Evolutionary conservation across 495 filamentous ascomycete genomes (phyloP).

Genomic region (Thermothielavioides terrestris): DNA sequence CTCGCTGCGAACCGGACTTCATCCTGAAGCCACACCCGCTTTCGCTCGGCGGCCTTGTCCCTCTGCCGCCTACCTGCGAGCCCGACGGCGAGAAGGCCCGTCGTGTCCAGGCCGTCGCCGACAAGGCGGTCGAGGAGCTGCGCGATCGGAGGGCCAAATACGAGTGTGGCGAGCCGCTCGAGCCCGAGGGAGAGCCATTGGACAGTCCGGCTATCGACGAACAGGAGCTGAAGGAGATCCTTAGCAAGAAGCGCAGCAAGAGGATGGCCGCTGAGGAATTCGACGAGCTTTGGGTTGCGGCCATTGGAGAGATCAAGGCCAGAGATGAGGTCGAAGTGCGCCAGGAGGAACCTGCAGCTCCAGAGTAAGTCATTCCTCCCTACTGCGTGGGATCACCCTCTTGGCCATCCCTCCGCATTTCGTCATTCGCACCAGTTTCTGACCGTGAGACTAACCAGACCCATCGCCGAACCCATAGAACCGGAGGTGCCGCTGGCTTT

Average conservation of each 20-base stretch:
- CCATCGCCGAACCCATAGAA: conserved; percentile 61
- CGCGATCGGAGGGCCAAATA: conserved; percentile 78
- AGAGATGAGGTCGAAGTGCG: conserved; percentile 73
- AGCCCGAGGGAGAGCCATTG: conserved; percentile 49
- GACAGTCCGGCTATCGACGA: conserved; percentile 60
- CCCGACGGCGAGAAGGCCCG: conserved; percentile 88
- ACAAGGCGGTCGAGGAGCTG: conserved; percentile 80
- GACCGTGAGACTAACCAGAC: conserved; percentile 66
- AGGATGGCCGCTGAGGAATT: conserved; percentile 81
- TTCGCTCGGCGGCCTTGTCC: conserved; percentile 69
- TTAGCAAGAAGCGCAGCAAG: conserved; percentile 63
- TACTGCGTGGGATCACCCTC: not conserved
- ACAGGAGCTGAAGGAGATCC: conserved; percentile 63
- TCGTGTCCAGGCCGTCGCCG: conserved; percentile 74
- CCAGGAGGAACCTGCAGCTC: conserved; percentile 38
- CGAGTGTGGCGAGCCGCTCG: conserved; percentile 74
- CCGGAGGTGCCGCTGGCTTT: conserved; percentile 49
- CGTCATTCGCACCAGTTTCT: conserved; percentile 25
- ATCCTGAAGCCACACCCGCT: conserved; percentile 78
- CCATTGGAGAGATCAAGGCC: conserved; percentile 73
- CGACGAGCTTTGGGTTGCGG: conserved; percentile 80
- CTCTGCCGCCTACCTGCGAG: conserved; percentile 87
- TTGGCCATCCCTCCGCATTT: conserved; percentile 1
- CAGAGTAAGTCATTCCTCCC: conserved; percentile 52
- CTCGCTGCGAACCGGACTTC: conserved; percentile 78